Conservation (phyloP, 31 red algal genomes). For the Porphyra umbilicalis region DNA sequence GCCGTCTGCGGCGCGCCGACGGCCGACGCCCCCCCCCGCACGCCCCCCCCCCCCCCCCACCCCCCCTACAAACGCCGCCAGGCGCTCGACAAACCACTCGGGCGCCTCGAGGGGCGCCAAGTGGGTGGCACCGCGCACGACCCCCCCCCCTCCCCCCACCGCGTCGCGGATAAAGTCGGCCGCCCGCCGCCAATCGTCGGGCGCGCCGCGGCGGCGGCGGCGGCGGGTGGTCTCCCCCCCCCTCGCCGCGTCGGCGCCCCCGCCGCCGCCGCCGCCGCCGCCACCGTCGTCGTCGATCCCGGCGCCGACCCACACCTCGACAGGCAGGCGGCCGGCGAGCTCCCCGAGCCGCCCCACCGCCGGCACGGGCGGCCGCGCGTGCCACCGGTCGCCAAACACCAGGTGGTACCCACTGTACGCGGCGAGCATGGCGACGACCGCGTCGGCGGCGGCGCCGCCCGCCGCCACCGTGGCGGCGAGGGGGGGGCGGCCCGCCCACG, state of each 20-base stretch:
- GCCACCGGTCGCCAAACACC: neutral
- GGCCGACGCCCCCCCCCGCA: neutral
- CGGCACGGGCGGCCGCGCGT: neutral
- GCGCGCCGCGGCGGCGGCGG: neutral
- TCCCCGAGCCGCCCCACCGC: neutral
- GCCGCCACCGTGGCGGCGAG: neutral
- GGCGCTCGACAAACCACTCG: neutral
- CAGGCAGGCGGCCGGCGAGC: neutral
- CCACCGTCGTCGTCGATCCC: neutral
- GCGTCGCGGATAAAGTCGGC: neutral
- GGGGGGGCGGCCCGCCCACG: neutral
- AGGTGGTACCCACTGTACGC: neutral
- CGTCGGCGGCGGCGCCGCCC: neutral
- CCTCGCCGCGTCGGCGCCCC: neutral
- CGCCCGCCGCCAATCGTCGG: neutral
- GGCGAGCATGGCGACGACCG: neutral
- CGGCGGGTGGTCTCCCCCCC: neutral
- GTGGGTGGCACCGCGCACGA: neutral
- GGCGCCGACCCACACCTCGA: neutral
- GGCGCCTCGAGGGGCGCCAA: neutral
- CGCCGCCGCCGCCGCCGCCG: neutral
- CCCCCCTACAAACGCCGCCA: neutral
- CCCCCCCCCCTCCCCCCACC: neutral
- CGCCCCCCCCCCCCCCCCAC: neutral
- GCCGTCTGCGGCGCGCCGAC: too few relatives aligned